Evolutionary conservation across 495 filamentous ascomycete species (phyloP), one percentile per base, ranked within the genome.

Genomic region (Lepidopterella palustris): DNA sequence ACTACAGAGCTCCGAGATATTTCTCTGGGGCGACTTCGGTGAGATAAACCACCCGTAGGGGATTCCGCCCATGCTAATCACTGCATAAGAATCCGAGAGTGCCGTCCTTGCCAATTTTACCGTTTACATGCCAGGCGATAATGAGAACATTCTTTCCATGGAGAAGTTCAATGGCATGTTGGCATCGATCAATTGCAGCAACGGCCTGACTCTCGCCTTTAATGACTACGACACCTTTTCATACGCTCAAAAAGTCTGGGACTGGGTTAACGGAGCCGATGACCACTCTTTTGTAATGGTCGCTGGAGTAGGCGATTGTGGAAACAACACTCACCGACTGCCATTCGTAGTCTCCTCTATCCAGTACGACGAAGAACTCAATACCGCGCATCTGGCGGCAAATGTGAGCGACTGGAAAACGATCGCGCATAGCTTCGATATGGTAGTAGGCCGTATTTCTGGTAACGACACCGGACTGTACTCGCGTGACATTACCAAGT

Each of bases 251-350:
- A 26, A 48, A 9, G 59, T 61, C 32, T 78, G 75, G 73, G 53
- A 70, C 56, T 78, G 75, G 75, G 65, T 74, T 18, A 77, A 78
- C 48, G 71, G 69, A 9, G 61, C 55, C 9, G 67, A 70, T 39
- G 63, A 73, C 42, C 66, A 67, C 45, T 69, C 61, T n/a, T 70
- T 78, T 26, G 49, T 77, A 2, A 59, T 77, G 45, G 70, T 76
- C 20, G 72, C 74, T n/a, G 74, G 72, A 18, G 54, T 50, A 18
- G 68, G 65, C 18, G 67, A 76, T 40, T 78, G 75, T 55, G 68
- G 70, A 8, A 71, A 67, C 63, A 75, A 75, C 58, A 42, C 62
- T 2, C 48, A 66, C 40, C 35, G 75, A 1, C 26, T 67, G 28
- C 75, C 75, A 4, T 78, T 72, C 50, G 50, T 65, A 9, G 63